Evolutionary conservation across 805 yeast species (phyloP).

Genomic region (Schizosaccharomyces japonicus): DNA sequence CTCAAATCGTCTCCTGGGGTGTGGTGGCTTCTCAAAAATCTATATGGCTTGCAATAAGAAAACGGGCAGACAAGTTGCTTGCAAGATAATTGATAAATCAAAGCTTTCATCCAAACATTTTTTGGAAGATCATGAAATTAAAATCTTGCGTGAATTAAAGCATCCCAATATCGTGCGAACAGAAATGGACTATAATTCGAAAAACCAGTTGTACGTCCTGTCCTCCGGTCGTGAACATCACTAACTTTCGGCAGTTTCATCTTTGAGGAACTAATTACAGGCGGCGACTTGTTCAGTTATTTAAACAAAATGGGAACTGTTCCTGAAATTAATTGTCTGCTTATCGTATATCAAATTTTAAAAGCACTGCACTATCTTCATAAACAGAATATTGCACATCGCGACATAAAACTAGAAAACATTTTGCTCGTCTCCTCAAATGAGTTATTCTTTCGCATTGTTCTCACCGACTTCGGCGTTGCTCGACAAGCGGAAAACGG

Average conservation of each 20-base stretch:
- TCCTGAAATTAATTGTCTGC: slow-evolving; percentile 30
- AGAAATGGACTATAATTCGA: slow-evolving; percentile 7
- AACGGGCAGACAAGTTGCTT: slow-evolving; percentile 10
- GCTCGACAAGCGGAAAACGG: slow-evolving; percentile 17
- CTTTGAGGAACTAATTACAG: slow-evolving; percentile 17
- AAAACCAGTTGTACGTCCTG: neutral
- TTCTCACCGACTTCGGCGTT: slow-evolving; percentile 48
- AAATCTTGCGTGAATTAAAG: slow-evolving; percentile 8
- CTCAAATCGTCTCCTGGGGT: neutral
- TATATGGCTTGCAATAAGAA: slow-evolving; percentile 7
- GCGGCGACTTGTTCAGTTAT: slow-evolving; percentile 37
- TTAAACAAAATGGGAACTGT: slow-evolving; percentile 24
- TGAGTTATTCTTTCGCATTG: slow-evolving; percentile 25
- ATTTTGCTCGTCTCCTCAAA: slow-evolving; percentile 31
- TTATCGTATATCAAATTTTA: slow-evolving; percentile 29
- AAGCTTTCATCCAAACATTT: slow-evolving; percentile 6
- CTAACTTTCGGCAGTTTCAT: slow-evolving; percentile 8
- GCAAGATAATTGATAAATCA: slow-evolving; percentile 10
- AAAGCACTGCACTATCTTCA: neutral
- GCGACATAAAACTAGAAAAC: slow-evolving; percentile 25
- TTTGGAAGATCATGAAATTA: slow-evolving; percentile 9
- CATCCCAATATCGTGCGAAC: slow-evolving; percentile 11
- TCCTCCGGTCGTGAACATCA: too few species aligned
- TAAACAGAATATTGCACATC: neutral
- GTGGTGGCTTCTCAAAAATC: slow-evolving; percentile 6